Evolutionary conservation across 2,329 filamentous ascomycete genomes (phyloP).

Genomic region (Aureobasidium sp.): DNA sequence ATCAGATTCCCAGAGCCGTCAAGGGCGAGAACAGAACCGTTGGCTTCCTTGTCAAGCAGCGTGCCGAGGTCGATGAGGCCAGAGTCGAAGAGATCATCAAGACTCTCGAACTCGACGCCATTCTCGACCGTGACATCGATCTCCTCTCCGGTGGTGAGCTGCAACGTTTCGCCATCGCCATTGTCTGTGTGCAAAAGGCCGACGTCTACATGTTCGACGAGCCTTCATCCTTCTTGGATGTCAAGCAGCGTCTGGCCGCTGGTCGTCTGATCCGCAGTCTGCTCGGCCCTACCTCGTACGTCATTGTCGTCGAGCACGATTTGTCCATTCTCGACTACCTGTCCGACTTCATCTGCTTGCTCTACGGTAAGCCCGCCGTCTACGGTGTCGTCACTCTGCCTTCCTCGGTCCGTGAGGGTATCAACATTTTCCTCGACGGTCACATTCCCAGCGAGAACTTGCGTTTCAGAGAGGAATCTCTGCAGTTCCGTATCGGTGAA

Average conservation of each 20-base stretch:
- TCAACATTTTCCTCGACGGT: slow-evolving; percentile 98
- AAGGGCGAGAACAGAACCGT: slow-evolving; percentile 69
- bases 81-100: slow-evolving; percentile 67
- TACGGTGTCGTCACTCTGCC: slow-evolving; percentile 97
- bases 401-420: slow-evolving; percentile 92
- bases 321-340: slow-evolving; percentile 97
- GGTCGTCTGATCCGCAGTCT: slow-evolving; percentile 88
- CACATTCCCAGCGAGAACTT: slow-evolving; percentile 98
- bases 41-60: slow-evolving; percentile 65
- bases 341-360: slow-evolving; percentile 94
- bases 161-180: slow-evolving; percentile 94
- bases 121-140: slow-evolving; percentile 84
- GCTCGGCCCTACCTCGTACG: slow-evolving; percentile 80
- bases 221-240: slow-evolving; percentile 97
- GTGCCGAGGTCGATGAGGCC: slow-evolving; percentile 65
- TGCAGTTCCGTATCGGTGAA: slow-evolving; percentile 91
- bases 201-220: slow-evolving; percentile 99
- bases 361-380: slow-evolving; percentile 90
- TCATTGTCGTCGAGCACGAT: slow-evolving; percentile 99
- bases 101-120: slow-evolving; percentile 74
- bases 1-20: slow-evolving; percentile 92
- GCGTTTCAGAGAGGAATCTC: slow-evolving; percentile 92
- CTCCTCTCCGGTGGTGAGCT: slow-evolving; percentile 94
- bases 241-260: slow-evolving; percentile 94
- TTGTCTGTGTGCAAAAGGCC: slow-evolving; percentile 89